Evolutionary conservation across 2,329 filamentous ascomycete species (phyloP).

Genomic region (Venturia nashicola): DNA sequence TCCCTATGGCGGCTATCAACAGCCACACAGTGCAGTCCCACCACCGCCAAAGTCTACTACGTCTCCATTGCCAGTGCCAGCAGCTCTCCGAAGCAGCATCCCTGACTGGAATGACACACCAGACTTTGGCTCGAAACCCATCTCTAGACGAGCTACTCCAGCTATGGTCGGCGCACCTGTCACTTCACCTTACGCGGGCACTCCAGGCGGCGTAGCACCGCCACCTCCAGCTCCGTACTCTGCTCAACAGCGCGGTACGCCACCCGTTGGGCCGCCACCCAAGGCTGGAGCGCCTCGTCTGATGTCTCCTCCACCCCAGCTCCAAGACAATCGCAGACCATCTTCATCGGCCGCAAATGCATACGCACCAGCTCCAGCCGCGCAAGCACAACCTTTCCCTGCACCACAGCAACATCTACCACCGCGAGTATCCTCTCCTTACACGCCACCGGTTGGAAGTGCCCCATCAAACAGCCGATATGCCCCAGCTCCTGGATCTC

Average conservation of each 20-base stretch:
- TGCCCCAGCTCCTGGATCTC: conserved; percentile 49
- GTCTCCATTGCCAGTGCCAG: conserved; percentile 5
- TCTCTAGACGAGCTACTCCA: conserved; percentile 63
- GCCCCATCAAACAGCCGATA: conserved; percentile 65
- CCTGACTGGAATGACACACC: conserved; percentile 94
- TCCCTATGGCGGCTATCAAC: conserved; percentile 34
- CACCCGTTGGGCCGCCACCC: conserved; percentile 71
- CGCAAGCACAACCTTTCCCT: conserved; percentile 20
- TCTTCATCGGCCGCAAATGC: conserved; percentile 46
- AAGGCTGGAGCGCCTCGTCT: conserved; percentile 62
- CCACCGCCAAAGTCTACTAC: conserved; percentile 2
- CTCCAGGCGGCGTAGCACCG: conserved; percentile 29
- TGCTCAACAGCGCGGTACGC: conserved; percentile 47
- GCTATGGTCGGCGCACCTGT: conserved; percentile 52
- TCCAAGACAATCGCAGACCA: conserved; percentile 25
- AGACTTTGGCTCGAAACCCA: conserved; percentile 57
- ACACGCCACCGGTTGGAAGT: conserved; percentile 57
- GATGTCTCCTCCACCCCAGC: conserved; percentile 51
- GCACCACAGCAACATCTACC: conserved; percentile 35
- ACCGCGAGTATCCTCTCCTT: conserved; percentile 69
- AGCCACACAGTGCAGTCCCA: conserved; percentile 19
- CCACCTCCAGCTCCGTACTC: conserved; percentile 45
- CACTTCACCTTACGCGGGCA: conserved; percentile 52
- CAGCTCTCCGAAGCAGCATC: conserved; percentile 30
- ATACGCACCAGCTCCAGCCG: conserved; percentile 50